Percentiles rank a stretch among this genome's conserved stretches.
These are phyloP conservation scores for Platanthera zijinensis DNA, from an alignment of 106 monocot genomes.

Conservation along the genomic window DNA sequence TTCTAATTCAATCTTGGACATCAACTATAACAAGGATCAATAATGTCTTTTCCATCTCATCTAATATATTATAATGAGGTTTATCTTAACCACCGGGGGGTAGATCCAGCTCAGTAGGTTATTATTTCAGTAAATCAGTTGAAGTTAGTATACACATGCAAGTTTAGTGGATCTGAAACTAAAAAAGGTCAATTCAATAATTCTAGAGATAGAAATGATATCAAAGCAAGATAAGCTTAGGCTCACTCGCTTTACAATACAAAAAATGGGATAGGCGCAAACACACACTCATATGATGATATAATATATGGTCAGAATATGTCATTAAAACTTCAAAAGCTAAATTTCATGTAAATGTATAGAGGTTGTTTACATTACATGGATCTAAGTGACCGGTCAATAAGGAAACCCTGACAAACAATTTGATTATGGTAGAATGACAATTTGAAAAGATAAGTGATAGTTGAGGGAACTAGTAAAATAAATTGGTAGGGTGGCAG, in stretches of 20 bases:
- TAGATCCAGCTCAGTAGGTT: too few relatives aligned
- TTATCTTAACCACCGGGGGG: too few relatives aligned
- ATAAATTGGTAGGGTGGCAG: not conserved
- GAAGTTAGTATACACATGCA: not conserved
- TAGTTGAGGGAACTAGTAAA: not conserved
- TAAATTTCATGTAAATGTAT: not conserved
- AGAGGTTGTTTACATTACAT: not conserved
- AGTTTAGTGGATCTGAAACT: not conserved
- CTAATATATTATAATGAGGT: too few relatives aligned
- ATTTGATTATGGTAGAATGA: not conserved
- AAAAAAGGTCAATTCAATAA: not conserved
- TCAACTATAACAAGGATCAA: too few relatives aligned
- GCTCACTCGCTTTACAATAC: not conserved
- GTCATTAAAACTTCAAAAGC: not conserved
- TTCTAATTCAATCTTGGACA: too few relatives aligned
- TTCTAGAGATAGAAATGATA: not conserved
- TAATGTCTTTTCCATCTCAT: too few relatives aligned
- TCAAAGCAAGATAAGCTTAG: not conserved
- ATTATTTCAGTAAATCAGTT: too few relatives aligned
- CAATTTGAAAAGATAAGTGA: not conserved
- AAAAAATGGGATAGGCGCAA: not conserved
- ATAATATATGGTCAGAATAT: not conserved
- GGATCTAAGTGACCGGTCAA: not conserved
- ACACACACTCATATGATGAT: not conserved
- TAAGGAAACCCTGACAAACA: not conserved